These are phyloP conservation scores for Talaromyces liani DNA, from an alignment of 495 filamentous ascomycete species.

Conservation along the genomic window DNA sequence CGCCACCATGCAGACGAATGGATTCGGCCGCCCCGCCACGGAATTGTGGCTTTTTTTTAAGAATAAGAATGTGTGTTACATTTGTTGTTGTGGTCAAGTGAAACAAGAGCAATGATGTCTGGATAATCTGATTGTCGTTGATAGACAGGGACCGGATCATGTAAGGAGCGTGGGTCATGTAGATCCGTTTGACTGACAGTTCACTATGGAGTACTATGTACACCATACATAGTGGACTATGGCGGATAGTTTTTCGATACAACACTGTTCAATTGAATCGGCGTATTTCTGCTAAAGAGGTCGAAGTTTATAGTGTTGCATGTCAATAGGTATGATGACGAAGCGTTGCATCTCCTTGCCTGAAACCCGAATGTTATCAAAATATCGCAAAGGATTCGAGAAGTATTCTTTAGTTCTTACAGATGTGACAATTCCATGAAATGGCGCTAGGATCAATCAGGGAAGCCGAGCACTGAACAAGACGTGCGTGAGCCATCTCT, in stretches of 20 bases:
- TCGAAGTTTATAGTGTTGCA: background rate
- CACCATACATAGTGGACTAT: too few relatives aligned
- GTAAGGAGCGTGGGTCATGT: background rate
- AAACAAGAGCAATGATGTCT: background rate
- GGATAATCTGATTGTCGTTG: background rate
- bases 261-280: background rate
- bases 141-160: background rate
- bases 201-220: background rate
- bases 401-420: background rate
- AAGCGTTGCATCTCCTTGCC: background rate
- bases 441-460: background rate
- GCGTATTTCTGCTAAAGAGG: background rate
- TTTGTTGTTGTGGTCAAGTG: background rate
- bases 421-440: background rate
- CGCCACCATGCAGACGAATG: conserved; percentile 8
- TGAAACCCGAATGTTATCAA: background rate
- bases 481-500: background rate
- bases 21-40: conserved; percentile 5
- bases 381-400: background rate
- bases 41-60: background rate
- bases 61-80: background rate
- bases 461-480: background rate
- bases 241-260: background rate
- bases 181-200: background rate
- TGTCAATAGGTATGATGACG: background rate